phyloP scores from a whole-genome alignment of 2,329 filamentous ascomycete species.

The Colletotrichum tanaceti region DNA sequence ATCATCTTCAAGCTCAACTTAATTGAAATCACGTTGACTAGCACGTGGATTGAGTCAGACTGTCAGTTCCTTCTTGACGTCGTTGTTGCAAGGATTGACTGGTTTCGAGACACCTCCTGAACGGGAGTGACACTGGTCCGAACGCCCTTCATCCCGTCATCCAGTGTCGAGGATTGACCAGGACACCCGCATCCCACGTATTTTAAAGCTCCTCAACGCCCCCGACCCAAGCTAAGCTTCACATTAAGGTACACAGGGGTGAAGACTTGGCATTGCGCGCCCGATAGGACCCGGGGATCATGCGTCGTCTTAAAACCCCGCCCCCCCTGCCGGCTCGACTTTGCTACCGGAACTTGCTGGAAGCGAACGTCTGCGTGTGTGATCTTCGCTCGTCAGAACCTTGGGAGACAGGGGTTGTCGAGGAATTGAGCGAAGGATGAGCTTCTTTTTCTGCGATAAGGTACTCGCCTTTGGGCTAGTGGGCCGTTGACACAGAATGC shows the following conservation, averaged over 20 bases:
- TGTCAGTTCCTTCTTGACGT: slow-evolving; percentile 14
- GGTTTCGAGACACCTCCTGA: slow-evolving; percentile 39
- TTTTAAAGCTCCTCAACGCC: slow-evolving; percentile 8
- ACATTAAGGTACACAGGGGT: slow-evolving; percentile 38
- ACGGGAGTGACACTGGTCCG: slow-evolving; percentile 32
- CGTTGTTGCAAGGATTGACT: slow-evolving; percentile 20
- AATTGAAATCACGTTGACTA: too few species aligned
- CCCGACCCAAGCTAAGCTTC: slow-evolving; percentile 30
- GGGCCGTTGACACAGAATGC: slow-evolving; percentile 12
- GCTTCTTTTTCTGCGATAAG: slow-evolving; percentile 26
- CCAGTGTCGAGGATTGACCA: slow-evolving; percentile 5
- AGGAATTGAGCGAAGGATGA: not conserved
- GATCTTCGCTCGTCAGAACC: slow-evolving; percentile 33
- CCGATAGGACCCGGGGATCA: slow-evolving; percentile 10
- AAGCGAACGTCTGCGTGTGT: slow-evolving; percentile 35
- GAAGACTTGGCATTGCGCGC: slow-evolving; percentile 33
- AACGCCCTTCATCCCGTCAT: slow-evolving; percentile 32
- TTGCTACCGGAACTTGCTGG: slow-evolving; percentile 39
- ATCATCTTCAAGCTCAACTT: too few species aligned
- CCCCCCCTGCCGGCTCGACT: slow-evolving; percentile 30
- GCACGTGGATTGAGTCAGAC: not conserved
- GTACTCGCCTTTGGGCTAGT: slow-evolving; percentile 31
- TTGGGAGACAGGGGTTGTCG: slow-evolving; percentile 7
- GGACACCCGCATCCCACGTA: slow-evolving; percentile 12
- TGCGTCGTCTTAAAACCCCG: slow-evolving; percentile 13